A percentile compares a stretch with the other conserved stretches of the same genome.
Conservation (phyloP, 768 basidiomycete genomes). For the Psilocybe tampanensis region DNA sequence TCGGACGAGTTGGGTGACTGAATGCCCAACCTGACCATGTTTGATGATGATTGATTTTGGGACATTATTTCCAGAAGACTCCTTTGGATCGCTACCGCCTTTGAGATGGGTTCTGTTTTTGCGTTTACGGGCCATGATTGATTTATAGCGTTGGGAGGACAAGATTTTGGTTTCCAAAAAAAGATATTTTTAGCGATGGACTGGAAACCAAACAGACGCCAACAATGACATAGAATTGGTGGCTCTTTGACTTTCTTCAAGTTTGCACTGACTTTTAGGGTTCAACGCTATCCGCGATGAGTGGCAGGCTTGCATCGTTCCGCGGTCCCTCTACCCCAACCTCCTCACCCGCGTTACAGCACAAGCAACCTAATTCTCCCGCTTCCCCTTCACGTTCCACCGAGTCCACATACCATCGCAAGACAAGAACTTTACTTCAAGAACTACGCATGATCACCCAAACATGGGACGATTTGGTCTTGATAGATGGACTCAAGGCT, state of each 20-base stretch:
- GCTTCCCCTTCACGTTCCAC: conserved; percentile 49
- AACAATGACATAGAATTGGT: not conserved
- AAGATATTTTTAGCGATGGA: conserved; percentile 6
- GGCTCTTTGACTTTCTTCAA: too few relatives aligned
- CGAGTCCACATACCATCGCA: conserved; percentile 84
- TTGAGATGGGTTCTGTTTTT: conserved; percentile 87
- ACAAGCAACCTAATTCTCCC: conserved; percentile 39
- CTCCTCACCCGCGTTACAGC: conserved; percentile 62
- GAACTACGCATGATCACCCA: conserved; percentile 64
- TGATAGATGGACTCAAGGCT: conserved; percentile 79
- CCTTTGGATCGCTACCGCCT: conserved; percentile 39
- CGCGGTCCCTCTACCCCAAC: conserved; percentile 78
- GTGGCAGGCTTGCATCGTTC: conserved; percentile 72
- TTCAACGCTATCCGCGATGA: conserved; percentile 18
- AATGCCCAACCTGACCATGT: conserved; percentile 90
- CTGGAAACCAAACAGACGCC: conserved; percentile 9
- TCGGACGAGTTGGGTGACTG: conserved; percentile 85
- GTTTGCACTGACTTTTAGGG: too few relatives aligned
- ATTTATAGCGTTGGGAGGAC: not conserved
- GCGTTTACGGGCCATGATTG: conserved; percentile 68
- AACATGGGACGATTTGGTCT: conserved; percentile 85
- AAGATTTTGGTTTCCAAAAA: not conserved
- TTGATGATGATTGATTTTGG: conserved; percentile 98
- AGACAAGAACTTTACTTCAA: conserved; percentile 64
- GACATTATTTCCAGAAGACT: conserved; percentile 30